Evolutionary conservation across 106 monocot species (phyloP).

Genomic region (Alisma plantagoaquatica): DNA sequence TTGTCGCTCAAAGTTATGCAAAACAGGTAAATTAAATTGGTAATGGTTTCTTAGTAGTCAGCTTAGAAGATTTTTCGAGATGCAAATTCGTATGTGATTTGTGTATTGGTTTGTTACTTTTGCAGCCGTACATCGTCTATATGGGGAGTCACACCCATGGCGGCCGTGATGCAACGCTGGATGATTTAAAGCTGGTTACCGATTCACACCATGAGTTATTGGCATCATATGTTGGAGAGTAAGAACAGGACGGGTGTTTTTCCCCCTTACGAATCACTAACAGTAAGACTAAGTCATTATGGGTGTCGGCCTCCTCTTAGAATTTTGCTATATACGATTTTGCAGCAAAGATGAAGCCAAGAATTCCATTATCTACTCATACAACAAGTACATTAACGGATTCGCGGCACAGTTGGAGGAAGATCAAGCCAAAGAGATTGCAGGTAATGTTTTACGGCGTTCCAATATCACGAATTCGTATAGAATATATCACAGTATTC

Average conservation of each 20-base stretch:
- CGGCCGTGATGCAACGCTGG: neutral
- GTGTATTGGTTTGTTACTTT: neutral
- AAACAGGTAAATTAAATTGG: no score
- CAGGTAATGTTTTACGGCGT: conserved; percentile 24
- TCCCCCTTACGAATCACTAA: neutral
- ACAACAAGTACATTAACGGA: conserved; percentile 52
- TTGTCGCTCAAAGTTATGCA: no score
- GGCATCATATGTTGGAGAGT: conserved; percentile 29
- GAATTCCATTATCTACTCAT: conserved; percentile 56
- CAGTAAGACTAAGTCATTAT: neutral
- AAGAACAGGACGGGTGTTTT: neutral
- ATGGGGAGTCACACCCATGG: conserved; percentile 16
- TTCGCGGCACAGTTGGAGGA: conserved; percentile 57
- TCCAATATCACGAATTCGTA: no score
- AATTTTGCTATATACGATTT: neutral
- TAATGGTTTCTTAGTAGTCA: no score
- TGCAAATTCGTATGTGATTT: no score
- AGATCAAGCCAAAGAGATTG: conserved; percentile 21
- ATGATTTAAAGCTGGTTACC: neutral
- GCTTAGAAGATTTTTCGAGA: no score
- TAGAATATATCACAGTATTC: no score
- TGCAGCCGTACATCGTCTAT: conserved; percentile 50
- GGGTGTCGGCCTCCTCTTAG: no score
- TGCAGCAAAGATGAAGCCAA: conserved; percentile 37
- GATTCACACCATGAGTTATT: conserved; percentile 36